phyloP scores from a whole-genome alignment of 176 grass and related monocot species.

The Musa troglodytarum region DNA sequence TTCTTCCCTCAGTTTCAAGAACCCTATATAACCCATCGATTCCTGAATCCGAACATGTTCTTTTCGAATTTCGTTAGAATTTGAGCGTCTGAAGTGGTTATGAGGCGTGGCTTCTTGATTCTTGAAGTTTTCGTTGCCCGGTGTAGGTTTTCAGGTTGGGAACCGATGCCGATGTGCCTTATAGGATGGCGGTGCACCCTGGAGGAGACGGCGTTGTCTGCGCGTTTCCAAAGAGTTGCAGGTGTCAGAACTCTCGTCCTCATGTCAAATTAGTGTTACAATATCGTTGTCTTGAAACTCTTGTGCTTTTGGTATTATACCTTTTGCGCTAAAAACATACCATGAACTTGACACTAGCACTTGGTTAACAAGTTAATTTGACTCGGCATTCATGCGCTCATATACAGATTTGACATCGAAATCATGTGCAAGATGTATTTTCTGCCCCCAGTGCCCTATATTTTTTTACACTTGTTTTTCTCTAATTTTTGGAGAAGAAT shows the following conservation, averaged over 20 bases:
- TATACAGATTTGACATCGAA: too few relatives aligned
- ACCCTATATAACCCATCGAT: not conserved
- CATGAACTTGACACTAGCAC: not conserved
- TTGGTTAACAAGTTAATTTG: not conserved
- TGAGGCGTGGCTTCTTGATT: not conserved
- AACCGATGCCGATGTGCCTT: constrained; percentile 57
- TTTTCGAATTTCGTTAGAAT: constrained; percentile 14
- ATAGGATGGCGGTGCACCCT: constrained; percentile 88
- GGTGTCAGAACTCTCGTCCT: constrained; percentile 20
- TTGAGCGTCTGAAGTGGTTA: not conserved
- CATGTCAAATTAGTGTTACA: not conserved
- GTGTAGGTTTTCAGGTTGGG: constrained; percentile 53
- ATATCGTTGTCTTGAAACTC: not conserved
- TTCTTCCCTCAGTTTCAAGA: not conserved
- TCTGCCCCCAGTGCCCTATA: too few relatives aligned
- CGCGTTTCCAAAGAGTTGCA: constrained; percentile 71
- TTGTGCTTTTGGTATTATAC: not conserved
- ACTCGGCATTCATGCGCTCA: too few relatives aligned
- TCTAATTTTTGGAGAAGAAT: not conserved
- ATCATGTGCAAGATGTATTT: too few relatives aligned
- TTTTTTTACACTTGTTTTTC: not conserved
- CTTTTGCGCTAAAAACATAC: not conserved
- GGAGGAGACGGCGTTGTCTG: constrained; percentile 53
- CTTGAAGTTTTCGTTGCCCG: not conserved
- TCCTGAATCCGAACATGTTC: not conserved